These are phyloP conservation scores for Tolypocladium pustulatum DNA, from an alignment of 2,329 filamentous ascomycete species.

Conservation along the genomic window DNA sequence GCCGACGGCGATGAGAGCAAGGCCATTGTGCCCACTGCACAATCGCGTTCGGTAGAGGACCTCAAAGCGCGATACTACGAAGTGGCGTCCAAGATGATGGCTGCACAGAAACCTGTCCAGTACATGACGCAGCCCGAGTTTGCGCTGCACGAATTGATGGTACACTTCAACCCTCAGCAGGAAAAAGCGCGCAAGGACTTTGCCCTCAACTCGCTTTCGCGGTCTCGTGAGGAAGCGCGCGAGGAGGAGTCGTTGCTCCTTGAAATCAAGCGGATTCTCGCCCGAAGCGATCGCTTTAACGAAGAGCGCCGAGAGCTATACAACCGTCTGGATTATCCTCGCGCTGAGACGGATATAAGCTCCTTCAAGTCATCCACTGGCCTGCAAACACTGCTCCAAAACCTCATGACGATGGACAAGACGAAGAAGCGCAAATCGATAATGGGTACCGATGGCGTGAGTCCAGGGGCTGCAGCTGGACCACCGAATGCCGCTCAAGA, in stretches of 20 bases:
- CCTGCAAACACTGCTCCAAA: conserved; percentile 69
- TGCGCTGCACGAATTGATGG: conserved; percentile 71
- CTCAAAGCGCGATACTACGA: conserved; percentile 87
- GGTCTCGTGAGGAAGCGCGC: conserved; percentile 76
- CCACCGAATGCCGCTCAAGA: conserved; percentile 26
- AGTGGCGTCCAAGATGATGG: conserved; percentile 74
- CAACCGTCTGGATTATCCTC: conserved; percentile 73
- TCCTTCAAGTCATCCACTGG: conserved; percentile 75
- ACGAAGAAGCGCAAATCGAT: conserved; percentile 77
- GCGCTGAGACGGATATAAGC: conserved; percentile 56
- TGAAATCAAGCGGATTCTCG: conserved; percentile 85
- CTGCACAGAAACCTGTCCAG: conserved; percentile 65
- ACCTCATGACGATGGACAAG: conserved; percentile 73
- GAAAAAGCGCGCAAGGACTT: conserved; percentile 78
- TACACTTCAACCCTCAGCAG: conserved; percentile 71
- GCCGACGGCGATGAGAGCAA: conserved; percentile 36
- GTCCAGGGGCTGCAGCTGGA: conserved; percentile 29
- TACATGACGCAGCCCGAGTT: conserved; percentile 86
- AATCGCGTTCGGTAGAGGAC: conserved; percentile 69
- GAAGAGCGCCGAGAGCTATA: conserved; percentile 83
- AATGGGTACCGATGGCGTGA: conserved; percentile 46
- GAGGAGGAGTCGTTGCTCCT: conserved; percentile 85
- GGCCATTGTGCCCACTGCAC: conserved; percentile 42
- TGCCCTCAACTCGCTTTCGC: conserved; percentile 66
- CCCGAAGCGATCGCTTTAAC: conserved; percentile 75